Evolutionary conservation across 2,329 filamentous ascomycete genomes (phyloP), one percentile per base, ranked within the genome.

Genomic region (Dothidotthia symphoricarpi): DNA sequence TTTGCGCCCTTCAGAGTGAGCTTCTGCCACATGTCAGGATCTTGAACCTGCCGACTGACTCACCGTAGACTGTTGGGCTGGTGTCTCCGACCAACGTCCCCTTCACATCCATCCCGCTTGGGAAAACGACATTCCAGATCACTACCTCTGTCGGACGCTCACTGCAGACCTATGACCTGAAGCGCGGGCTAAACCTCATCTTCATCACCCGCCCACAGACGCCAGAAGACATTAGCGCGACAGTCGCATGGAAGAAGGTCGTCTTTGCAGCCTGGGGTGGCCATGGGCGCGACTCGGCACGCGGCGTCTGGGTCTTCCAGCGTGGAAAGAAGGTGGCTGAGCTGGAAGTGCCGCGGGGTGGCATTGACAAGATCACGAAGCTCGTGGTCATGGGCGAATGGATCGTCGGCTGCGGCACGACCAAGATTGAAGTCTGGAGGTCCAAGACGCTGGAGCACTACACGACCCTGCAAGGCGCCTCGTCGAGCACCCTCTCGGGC

Each of bases 51-150:
- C 4, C 10, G n/a, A 31, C 36, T 57, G 31, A 56, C 41, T 10
- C 15, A 16, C 14, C 16, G 11, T 63, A 95, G 88, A 96, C 91
- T 31, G 80, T 98, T 50, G 93, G 93, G 12, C 76, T 98, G 22
- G 88, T 98, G 2, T 96, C 93, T 4, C 88, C 93, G 1, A 96
- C 91, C 2, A 71, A 76, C 32, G 88, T 96, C 0, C 91, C 93
- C 0, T 97, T 98, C 62, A 90, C 91, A 2, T 85, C 86, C 5
- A 78, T 94, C 22, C 86, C 91, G 1, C 75, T 95, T 12, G 93
- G 93, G 41, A 95, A 95, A 69, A 91, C 88, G 1, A 95, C 89
- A 3, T 98, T 95, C 63, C 93, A 98, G 66, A 88, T 98, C 67
- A 97, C 93, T 24, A 98, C 93, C 19, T 97, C 88, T 0, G 86